phyloP scores from a whole-genome alignment of 1,284 basidiomycete species.

The Ceratobasidium sp. region DNA sequence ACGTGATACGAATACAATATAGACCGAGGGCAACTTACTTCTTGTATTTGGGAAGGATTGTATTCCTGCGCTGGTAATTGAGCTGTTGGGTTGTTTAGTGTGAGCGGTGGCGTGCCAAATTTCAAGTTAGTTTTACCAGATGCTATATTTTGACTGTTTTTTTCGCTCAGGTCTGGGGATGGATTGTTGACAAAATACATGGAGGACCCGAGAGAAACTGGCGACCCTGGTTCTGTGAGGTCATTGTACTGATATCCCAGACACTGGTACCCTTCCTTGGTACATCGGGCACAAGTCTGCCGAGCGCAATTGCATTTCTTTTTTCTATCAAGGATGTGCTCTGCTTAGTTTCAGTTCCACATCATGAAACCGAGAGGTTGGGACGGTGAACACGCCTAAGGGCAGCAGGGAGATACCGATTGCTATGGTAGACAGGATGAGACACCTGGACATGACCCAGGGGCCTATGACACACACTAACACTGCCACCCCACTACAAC shows the following conservation, averaged over 20 bases:
- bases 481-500: neutral
- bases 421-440: neutral
- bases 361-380: neutral
- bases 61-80: too few relatives aligned
- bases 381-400: neutral
- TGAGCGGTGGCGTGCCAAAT: too few relatives aligned
- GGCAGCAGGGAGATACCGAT: neutral
- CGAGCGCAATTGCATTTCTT: conserved; percentile 18
- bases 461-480: neutral
- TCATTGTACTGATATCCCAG: conserved; percentile 10
- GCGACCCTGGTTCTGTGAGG: too few relatives aligned
- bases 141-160: too few relatives aligned
- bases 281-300: conserved; percentile 11
- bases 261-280: conserved; percentile 11
- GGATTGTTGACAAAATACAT: neutral
- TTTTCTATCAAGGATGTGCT: neutral
- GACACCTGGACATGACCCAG: neutral
- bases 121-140: too few relatives aligned
- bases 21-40: neutral
- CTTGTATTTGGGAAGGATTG: neutral
- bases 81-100: too few relatives aligned
- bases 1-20: neutral
- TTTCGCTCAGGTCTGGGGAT: too few relatives aligned
- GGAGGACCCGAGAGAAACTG: neutral
- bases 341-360: neutral